Percentiles rank a stretch among this genome's conserved stretches.
Evolutionary conservation across 2,329 filamentous ascomycete genomes (phyloP).

Genomic region (Diaporthe helianthi): DNA sequence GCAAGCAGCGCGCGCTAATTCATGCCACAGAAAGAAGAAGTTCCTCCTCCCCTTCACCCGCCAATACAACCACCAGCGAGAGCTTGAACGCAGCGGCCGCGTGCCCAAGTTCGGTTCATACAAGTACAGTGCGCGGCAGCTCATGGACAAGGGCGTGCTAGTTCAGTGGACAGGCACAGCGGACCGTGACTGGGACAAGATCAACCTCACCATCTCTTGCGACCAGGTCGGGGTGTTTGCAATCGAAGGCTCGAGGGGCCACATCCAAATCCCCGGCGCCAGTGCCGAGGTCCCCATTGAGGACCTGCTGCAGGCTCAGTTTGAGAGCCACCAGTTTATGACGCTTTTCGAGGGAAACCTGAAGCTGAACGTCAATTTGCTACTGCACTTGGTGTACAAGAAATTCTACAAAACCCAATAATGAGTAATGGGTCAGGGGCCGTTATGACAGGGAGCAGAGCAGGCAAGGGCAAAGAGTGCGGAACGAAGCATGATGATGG

Average conservation of each 20-base stretch:
- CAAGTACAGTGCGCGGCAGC: conserved; percentile 91
- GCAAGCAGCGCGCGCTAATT: conserved; percentile 37
- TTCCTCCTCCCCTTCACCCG: conserved; percentile 97
- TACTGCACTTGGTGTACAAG: conserved; percentile 97
- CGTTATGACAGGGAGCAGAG: background rate
- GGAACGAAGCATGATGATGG: conserved; percentile 11
- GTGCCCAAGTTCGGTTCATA: conserved; percentile 97
- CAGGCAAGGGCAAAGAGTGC: background rate
- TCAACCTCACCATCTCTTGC: conserved; percentile 92
- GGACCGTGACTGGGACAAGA: conserved; percentile 85
- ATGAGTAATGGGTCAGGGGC: conserved; percentile 32
- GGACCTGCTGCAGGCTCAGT: conserved; percentile 93
- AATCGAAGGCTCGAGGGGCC: conserved; percentile 87
- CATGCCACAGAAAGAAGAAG: conserved; percentile 73
- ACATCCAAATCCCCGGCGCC: conserved; percentile 95
- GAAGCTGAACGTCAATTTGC: conserved; percentile 92
- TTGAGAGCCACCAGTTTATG: conserved; percentile 96
- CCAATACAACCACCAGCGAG: conserved; percentile 97
- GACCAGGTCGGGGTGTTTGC: conserved; percentile 95
- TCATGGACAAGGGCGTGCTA: conserved; percentile 92
- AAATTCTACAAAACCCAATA: conserved; percentile 89
- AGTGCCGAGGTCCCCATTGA: conserved; percentile 89
- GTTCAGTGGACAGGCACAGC: conserved; percentile 88
- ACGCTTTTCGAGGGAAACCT: conserved; percentile 87
- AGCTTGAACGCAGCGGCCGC: conserved; percentile 89